Percentiles rank a stretch among this genome's conserved stretches.
Conservation (phyloP, 192 early-diverging fungal genomes). For the Helicostylum pulchrum region DNA sequence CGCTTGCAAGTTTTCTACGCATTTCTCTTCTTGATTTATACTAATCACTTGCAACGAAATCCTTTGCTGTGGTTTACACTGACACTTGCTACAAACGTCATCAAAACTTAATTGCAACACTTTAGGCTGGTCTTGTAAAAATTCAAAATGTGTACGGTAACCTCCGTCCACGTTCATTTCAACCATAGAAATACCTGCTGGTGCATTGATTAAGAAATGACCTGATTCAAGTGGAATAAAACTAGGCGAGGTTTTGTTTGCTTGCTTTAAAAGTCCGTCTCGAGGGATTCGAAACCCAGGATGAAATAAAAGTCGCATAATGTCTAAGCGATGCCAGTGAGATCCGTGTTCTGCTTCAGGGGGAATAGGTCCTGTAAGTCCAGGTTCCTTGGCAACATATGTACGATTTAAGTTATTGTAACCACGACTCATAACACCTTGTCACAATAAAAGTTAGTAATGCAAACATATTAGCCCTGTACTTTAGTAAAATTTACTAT, state of each 20-base stretch:
- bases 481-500: not conserved
- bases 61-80: not conserved
- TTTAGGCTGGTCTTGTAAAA: slow-evolving; percentile 34
- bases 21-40: slow-evolving; percentile 5
- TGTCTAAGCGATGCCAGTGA: slow-evolving; percentile 61
- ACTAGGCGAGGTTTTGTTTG: slow-evolving; percentile 3
- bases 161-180: slow-evolving; percentile 51
- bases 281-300: slow-evolving; percentile 55
- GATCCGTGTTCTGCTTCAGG: slow-evolving; percentile 56
- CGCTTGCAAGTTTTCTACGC: not conserved
- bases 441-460: slow-evolving; percentile 10
- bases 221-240: slow-evolving; percentile 38
- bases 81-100: not conserved
- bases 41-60: slow-evolving; percentile 10
- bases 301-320: slow-evolving; percentile 57
- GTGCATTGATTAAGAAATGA: slow-evolving; percentile 30
- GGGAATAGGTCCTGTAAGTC: slow-evolving; percentile 38
- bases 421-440: slow-evolving; percentile 59
- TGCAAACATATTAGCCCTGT: not conserved
- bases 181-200: slow-evolving; percentile 54
- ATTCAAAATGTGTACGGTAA: slow-evolving; percentile 54
- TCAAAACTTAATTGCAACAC: not conserved
- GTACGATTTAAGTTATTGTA: slow-evolving; percentile 66
- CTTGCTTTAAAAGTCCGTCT: slow-evolving; percentile 25
- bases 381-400: slow-evolving; percentile 59